These are phyloP conservation scores for Hansenula lynferdii DNA, from an alignment of 1,139 yeast species.

Conservation along the genomic window DNA sequence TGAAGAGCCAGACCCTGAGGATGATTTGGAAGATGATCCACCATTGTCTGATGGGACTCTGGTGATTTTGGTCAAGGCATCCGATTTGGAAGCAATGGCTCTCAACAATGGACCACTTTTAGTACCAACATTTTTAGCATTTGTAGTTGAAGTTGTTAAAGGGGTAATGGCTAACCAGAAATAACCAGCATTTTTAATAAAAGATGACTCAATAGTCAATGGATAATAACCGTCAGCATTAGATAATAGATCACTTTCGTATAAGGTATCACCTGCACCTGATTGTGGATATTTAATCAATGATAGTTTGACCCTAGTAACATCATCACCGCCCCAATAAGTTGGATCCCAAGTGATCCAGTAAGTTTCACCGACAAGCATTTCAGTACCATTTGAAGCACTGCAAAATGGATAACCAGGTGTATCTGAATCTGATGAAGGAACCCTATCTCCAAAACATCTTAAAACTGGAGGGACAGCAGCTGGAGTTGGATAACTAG, in stretches of 20 bases:
- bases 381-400: slow-evolving; percentile 33
- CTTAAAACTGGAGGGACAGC: slow-evolving; percentile 35
- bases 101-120: slow-evolving; percentile 35
- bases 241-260: slow-evolving; percentile 27
- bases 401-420: slow-evolving; percentile 35
- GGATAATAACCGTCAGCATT: slow-evolving; percentile 35
- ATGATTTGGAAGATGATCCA: slow-evolving; percentile 11
- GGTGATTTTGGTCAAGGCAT: slow-evolving; percentile 26
- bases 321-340: slow-evolving; percentile 32
- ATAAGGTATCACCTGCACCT: slow-evolving; percentile 25
- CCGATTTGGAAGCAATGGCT: slow-evolving; percentile 24
- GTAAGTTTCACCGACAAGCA: slow-evolving; percentile 36
- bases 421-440: slow-evolving; percentile 18
- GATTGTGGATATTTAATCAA: slow-evolving; percentile 28
- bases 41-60: slow-evolving; percentile 37
- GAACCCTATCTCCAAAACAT: slow-evolving; percentile 35
- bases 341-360: slow-evolving; percentile 41
- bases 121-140: slow-evolving; percentile 31
- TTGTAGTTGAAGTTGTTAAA: slow-evolving; percentile 27
- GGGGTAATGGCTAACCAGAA: slow-evolving; percentile 34
- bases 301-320: slow-evolving; percentile 28
- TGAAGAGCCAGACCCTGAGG: slow-evolving; percentile 12
- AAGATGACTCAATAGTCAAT: slow-evolving; percentile 26
- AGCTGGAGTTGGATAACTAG: slow-evolving; percentile 26
- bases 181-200: slow-evolving; percentile 29